Conservation (phyloP, 1,284 basidiomycete genomes). For the Fomitopsis palustris region DNA sequence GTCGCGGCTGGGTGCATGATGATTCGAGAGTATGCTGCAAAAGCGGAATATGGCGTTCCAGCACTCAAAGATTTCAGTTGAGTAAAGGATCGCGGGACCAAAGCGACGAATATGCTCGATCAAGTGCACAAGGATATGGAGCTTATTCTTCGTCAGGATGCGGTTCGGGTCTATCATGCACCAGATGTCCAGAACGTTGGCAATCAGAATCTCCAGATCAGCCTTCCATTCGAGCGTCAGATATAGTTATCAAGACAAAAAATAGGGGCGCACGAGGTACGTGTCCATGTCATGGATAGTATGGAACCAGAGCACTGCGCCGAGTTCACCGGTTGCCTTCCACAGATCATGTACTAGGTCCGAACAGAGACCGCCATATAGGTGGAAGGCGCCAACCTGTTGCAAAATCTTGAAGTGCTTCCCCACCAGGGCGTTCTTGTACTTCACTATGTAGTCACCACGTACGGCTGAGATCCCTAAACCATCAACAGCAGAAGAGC, state of each 20-base stretch:
- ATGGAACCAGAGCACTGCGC: slow-evolving; percentile 32
- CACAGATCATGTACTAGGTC: slow-evolving; percentile 9
- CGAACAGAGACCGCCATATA: slow-evolving; percentile 4
- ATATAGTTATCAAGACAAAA: neutral
- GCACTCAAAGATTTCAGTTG: slow-evolving; percentile 43
- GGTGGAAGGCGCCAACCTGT: slow-evolving; percentile 15
- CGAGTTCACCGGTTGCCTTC: slow-evolving; percentile 31
- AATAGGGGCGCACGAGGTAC: slow-evolving; percentile 24
- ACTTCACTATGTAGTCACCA: slow-evolving; percentile 34
- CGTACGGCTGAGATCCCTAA: slow-evolving; percentile 27
- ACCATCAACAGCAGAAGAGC: slow-evolving; percentile 13
- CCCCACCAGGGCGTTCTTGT: slow-evolving; percentile 36
- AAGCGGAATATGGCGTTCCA: slow-evolving; percentile 42
- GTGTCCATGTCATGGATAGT: slow-evolving; percentile 31
- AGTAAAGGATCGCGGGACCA: slow-evolving; percentile 18
- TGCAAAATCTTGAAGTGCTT: slow-evolving; percentile 38
- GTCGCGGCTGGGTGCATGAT: slow-evolving; percentile 39
- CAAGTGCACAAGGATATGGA: slow-evolving; percentile 24
- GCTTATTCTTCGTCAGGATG: slow-evolving; percentile 24
- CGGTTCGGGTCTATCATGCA: slow-evolving; percentile 16
- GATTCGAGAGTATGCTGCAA: slow-evolving; percentile 39
- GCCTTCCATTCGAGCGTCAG: neutral
- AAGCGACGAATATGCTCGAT: slow-evolving; percentile 16
- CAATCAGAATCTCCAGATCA: slow-evolving; percentile 8
- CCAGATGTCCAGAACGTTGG: slow-evolving; percentile 19